Percentiles rank a stretch among this genome's conserved stretches.
Evolutionary conservation across 768 basidiomycete genomes (phyloP).

Genomic region (Kwoniella sp.): DNA sequence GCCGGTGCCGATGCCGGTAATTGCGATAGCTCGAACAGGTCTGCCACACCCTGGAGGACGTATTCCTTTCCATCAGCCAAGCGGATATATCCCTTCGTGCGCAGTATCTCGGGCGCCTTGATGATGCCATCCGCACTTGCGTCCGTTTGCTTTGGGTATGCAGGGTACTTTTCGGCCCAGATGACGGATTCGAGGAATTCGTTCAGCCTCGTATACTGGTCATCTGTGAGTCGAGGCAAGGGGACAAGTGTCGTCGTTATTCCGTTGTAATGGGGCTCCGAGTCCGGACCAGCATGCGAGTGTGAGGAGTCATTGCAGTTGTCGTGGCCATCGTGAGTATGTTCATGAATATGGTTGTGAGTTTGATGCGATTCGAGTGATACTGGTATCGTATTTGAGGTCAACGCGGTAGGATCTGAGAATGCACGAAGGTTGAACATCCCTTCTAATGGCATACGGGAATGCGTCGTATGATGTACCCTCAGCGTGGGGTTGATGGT

Average conservation of each 20-base stretch:
- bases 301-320: constrained; percentile 28
- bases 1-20: constrained; percentile 17
- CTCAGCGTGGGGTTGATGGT: constrained; percentile 77
- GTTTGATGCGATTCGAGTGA: neutral
- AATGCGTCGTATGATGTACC: constrained; percentile 71
- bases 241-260: constrained; percentile 73
- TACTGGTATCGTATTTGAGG: neutral
- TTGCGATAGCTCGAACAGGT: constrained; percentile 74
- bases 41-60: constrained; percentile 89
- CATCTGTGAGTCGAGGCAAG: constrained; percentile 64
- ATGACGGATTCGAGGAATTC: constrained; percentile 77
- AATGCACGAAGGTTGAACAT: constrained; percentile 85
- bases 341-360: constrained; percentile 49
- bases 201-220: constrained; percentile 66
- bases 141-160: neutral
- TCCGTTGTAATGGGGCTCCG: constrained; percentile 60
- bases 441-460: constrained; percentile 70
- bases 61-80: constrained; percentile 62
- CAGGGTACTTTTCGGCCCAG: constrained; percentile 69
- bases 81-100: constrained; percentile 82
- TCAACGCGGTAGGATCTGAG: constrained; percentile 59
- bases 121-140: constrained; percentile 8
- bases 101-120: constrained; percentile 65
- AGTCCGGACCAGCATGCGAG: constrained; percentile 9
- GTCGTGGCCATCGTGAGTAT: constrained; percentile 53